Percentiles rank a stretch among this genome's conserved stretches.
Conservation (phyloP, 2,329 filamentous ascomycete genomes). For the Ramichloridium luteum region DNA sequence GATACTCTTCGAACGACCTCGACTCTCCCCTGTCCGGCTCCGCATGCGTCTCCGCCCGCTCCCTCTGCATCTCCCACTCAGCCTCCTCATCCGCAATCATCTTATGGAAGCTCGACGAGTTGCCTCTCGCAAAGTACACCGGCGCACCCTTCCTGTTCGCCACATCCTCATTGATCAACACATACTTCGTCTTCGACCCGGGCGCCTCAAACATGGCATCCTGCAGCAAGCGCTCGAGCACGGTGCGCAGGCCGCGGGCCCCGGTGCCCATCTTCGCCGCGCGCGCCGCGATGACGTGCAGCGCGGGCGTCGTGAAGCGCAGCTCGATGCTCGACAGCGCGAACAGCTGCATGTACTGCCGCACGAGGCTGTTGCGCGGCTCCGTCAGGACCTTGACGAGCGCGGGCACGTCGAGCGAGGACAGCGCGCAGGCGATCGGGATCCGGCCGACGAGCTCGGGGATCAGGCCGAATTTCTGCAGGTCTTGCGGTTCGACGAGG, state of each 20-base stretch:
- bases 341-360: conserved; percentile 83
- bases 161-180: conserved; percentile 35
- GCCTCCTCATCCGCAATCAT: conserved; percentile 34
- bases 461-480: conserved; percentile 60
- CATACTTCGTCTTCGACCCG: conserved; percentile 32
- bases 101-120: conserved; percentile 26
- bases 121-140: conserved; percentile 33
- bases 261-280: conserved; percentile 61
- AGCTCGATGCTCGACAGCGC: conserved; percentile 65
- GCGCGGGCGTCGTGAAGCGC: conserved; percentile 66
- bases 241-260: conserved; percentile 35
- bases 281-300: conserved; percentile 70
- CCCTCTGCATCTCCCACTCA: conserved; percentile 30
- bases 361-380: conserved; percentile 74
- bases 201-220: conserved; percentile 38
- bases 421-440: conserved; percentile 76
- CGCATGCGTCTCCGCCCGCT: conserved; percentile 17
- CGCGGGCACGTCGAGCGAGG: conserved; percentile 54
- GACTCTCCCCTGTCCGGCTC: conserved; percentile 19
- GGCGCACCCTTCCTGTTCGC: conserved; percentile 31
- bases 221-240: conserved; percentile 36
- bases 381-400: conserved; percentile 85
- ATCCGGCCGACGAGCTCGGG: conserved; percentile 93
- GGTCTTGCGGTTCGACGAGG: conserved; percentile 62
- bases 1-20: conserved; percentile 36